Base-by-base conservation (phyloP, 805 yeast species). In the Candida chilensis region DNA sequence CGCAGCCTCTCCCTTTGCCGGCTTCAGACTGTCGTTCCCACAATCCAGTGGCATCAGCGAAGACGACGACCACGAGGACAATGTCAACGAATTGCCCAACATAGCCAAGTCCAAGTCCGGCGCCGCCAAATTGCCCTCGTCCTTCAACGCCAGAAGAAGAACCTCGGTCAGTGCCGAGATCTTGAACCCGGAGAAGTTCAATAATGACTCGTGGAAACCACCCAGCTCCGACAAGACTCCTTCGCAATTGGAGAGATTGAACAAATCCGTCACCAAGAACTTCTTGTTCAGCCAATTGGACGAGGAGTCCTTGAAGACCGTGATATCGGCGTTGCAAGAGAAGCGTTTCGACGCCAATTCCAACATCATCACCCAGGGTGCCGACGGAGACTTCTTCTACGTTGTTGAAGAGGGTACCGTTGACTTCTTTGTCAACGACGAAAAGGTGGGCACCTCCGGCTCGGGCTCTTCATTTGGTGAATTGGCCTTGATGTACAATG, bases 391-490 rank as follows among this genome's bases (percentile, higher is more conserved):
- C 57, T 88, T 62, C 54, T 85, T 90, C 50, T 88, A 87, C 54
- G 76, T 88, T 25, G 73, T 88, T 33, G 96, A 88, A 56, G 54
- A 63, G 5, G 98, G 98, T 33, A 57, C 67, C 2, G 96, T 92
- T 33, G 90, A 85, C 38, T 88, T 77, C 46, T 70, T 67, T 42
- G 88, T 82, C 19, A 74, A 85, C 50, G 81, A 75, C 31, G 51
- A 68, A 27, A 71, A 75, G 45, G 90, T 87, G 22, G 78, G 73
- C 48, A 64, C 81, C 1, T 70, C 84, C n/a, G 80, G 84, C 7
- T 76, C 85, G 24, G 96, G 97, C 5, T 74, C 94, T 4, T 78
- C 90, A 27, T 92, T 92, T 57, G 98, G 98, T 50, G 98, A 92
- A 57, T 70, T 92, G 47, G 98, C 98, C 3, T 69, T 92, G 45